Conservation (phyloP, 176 grass and related monocot species). For the Lolium multiflorum region DNA sequence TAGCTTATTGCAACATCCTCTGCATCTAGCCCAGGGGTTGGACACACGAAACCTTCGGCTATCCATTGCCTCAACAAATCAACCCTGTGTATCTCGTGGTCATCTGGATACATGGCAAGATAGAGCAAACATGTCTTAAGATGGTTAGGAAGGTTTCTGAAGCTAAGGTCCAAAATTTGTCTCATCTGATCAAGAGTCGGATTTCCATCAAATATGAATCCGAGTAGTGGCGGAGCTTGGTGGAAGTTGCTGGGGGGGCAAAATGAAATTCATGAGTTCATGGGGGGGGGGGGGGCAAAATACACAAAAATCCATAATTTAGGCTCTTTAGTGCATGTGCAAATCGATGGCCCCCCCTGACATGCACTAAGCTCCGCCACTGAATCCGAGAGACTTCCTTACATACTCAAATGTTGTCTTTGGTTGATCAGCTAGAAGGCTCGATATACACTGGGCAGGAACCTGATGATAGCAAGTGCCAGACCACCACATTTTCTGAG, state of each 20-base stretch:
- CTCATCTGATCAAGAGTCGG: slow-evolving; percentile 9
- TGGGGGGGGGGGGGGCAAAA: too few relatives aligned
- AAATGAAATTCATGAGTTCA: too few relatives aligned
- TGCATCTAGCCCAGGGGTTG: too few relatives aligned
- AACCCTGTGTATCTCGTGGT: neutral
- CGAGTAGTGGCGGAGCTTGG: too few relatives aligned
- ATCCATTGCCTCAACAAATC: too few relatives aligned
- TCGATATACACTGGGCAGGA: neutral
- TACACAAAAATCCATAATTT: too few relatives aligned
- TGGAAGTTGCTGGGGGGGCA: too few relatives aligned
- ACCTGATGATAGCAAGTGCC: slow-evolving; percentile 9
- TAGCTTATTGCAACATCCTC: too few relatives aligned
- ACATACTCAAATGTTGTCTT: neutral
- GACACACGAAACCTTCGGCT: too few relatives aligned
- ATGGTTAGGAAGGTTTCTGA: slow-evolving; percentile 44
- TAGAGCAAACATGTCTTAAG: slow-evolving; percentile 56
- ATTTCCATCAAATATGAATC: neutral
- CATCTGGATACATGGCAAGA: slow-evolving; percentile 48
- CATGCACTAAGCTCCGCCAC: too few relatives aligned
- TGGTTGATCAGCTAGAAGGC: neutral
- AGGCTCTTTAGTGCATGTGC: too few relatives aligned
- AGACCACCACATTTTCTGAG: neutral
- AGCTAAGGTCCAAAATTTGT: slow-evolving; percentile 37
- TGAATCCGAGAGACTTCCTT: neutral
- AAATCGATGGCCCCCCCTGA: too few relatives aligned